Percentiles rank a stretch among this genome's conserved stretches.
These are phyloP conservation scores for Waltiozyma sp. DNA, from an alignment of 1,139 yeast species.

Conservation along the genomic window DNA sequence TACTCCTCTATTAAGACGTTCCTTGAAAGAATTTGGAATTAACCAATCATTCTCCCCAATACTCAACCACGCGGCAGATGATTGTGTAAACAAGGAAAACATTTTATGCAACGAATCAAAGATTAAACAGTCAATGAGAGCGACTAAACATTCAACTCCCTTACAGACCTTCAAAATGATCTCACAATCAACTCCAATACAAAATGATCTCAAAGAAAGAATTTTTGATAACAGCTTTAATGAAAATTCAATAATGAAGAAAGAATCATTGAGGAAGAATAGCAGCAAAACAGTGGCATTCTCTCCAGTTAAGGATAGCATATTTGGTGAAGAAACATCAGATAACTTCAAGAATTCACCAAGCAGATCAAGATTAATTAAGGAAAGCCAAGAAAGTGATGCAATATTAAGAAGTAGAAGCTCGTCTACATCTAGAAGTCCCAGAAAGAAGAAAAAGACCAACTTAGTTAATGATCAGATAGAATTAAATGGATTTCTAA, in stretches of 20 bases:
- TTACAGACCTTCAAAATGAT: not conserved
- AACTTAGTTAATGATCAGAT: constrained; percentile 1
- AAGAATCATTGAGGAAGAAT: constrained; percentile 15
- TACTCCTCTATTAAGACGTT: constrained; percentile 13
- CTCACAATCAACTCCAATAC: not conserved
- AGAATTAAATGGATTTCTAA: constrained; percentile 17
- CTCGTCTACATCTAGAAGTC: not conserved
- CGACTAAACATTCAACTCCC: not conserved
- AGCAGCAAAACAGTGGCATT: constrained; percentile 31
- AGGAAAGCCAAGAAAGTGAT: constrained; percentile 1
- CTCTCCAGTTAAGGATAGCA: constrained; percentile 28
- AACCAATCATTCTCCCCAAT: constrained; percentile 7
- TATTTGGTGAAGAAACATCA: constrained; percentile 9
- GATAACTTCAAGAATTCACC: constrained; percentile 10
- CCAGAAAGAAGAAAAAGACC: constrained; percentile 7
- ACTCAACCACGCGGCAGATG: constrained; percentile 1
- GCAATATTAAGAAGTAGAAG: not conserved
- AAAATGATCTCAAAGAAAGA: not conserved
- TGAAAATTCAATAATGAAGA: constrained; percentile 4
- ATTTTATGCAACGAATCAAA: not conserved
- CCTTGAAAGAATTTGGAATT: constrained; percentile 3
- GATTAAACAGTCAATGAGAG: not conserved
- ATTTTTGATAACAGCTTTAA: not conserved
- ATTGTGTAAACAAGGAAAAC: not conserved
- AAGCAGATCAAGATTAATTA: constrained; percentile 1